phyloP scores from a whole-genome alignment of 768 basidiomycete species.

The Fistulinella prunicolor region DNA sequence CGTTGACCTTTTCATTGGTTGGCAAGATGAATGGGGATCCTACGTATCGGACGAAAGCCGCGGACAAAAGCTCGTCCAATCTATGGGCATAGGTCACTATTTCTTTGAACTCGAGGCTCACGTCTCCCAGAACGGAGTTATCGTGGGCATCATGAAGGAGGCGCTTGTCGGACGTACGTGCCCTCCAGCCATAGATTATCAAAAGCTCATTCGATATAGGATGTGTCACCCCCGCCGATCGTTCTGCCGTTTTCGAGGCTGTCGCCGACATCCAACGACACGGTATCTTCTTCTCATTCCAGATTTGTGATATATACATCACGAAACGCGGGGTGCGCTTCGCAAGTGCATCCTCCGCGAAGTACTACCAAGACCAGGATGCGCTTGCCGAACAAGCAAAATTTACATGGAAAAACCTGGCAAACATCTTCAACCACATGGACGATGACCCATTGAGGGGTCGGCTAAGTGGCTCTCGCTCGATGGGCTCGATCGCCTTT shows the following conservation, averaged over 20 bases:
- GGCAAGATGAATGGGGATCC: constrained; percentile 20
- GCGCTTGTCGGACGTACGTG: constrained; percentile 27
- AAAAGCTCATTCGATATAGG: constrained; percentile 18
- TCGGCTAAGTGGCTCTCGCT: constrained; percentile 1
- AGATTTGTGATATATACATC: constrained; percentile 26
- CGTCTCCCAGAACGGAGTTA: constrained; percentile 26
- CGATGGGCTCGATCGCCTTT: constrained; percentile 1
- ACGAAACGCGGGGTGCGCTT: constrained; percentile 31
- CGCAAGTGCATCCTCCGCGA: constrained; percentile 16
- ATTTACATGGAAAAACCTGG: constrained; percentile 16
- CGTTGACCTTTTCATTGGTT: constrained; percentile 30
- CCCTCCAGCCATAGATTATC: background rate
- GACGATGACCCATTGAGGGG: constrained; percentile 1
- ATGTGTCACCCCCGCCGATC: constrained; percentile 22
- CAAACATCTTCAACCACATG: constrained; percentile 19
- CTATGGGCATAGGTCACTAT: constrained; percentile 25
- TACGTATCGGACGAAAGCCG: constrained; percentile 26
- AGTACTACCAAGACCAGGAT: constrained; percentile 22
- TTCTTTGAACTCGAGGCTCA: constrained; percentile 31
- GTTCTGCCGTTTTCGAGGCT: constrained; percentile 27
- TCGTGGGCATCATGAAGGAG: constrained; percentile 33
- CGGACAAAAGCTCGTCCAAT: constrained; percentile 32
- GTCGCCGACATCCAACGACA: constrained; percentile 32
- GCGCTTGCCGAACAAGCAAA: constrained; percentile 22
- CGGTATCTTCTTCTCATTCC: constrained; percentile 21